Evolutionary conservation across 345 rosid species (phyloP).

Genomic region (Camelina neglecta): DNA sequence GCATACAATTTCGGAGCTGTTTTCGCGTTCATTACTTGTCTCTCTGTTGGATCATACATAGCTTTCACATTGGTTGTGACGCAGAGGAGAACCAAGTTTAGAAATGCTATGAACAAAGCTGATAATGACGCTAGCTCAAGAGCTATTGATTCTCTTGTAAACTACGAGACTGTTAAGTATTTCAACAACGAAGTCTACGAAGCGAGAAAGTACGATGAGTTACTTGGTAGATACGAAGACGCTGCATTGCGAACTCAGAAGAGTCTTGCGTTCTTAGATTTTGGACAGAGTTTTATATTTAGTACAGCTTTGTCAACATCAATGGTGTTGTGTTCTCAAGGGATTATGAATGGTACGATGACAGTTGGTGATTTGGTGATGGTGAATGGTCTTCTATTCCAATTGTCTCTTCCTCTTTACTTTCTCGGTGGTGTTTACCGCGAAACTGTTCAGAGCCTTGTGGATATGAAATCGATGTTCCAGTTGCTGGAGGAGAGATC

Average conservation of each 20-base stretch:
- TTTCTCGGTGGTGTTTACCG: constrained; percentile 97
- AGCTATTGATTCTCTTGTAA: constrained; percentile 87
- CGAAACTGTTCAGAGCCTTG: constrained; percentile 89
- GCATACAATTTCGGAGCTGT: constrained; percentile 92
- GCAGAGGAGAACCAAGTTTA: constrained; percentile 87
- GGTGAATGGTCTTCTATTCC: constrained; percentile 99
- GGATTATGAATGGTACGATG: constrained; percentile 83
- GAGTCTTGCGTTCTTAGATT: constrained; percentile 87
- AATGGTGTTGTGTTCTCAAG: constrained; percentile 89
- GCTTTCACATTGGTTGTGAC: constrained; percentile 83
- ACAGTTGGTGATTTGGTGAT: constrained; percentile 97
- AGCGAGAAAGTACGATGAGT: constrained; percentile 74
- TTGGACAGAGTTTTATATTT: constrained; percentile 88
- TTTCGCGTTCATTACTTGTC: constrained; percentile 80
- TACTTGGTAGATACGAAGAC: constrained; percentile 74
- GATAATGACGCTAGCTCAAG: constrained; percentile 88
- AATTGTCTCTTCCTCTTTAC: constrained; percentile 91
- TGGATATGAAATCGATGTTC: constrained; percentile 92
- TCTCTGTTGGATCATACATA: constrained; percentile 80
- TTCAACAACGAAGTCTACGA: constrained; percentile 83
- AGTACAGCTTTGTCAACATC: constrained; percentile 84
- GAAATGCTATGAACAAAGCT: constrained; percentile 90
- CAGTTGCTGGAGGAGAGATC: constrained; percentile 86
- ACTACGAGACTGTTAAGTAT: constrained; percentile 97
- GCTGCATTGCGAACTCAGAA: constrained; percentile 81